Evolutionary conservation across 2,329 filamentous ascomycete genomes (phyloP), one percentile per base, ranked within the genome.

Genomic region (Aspergillus flavus): DNA sequence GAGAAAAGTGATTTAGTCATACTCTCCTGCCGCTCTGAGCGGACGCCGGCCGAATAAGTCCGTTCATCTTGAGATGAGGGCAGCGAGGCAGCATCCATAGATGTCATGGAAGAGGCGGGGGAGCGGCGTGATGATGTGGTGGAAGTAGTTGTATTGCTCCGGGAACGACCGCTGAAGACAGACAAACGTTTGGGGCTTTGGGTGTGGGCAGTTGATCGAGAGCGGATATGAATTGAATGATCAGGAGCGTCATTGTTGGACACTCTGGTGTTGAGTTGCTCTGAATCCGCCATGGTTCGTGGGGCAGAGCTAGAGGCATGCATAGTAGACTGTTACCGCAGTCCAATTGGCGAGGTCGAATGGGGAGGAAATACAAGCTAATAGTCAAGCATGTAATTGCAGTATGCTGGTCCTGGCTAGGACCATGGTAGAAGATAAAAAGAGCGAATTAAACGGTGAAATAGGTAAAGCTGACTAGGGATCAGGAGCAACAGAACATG

Each of bases 121-220:
- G 82, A 83, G 50, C 76, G 80, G 63, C 73, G 75, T 21, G 76
- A 77, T 23, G 83, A 82, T 48, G 82, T 65, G 67, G 79, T 81
- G 1, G 85, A 84, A 11, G 84, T 87, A 64, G 81, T 83, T 28
- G 82, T 83, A 46, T 80, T 80, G 65, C 77, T 80, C 64, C 78
- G 70, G 9, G 78, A 78, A 21, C 78, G 78, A 41, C 75, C 73
- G 58, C 72, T 71, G 41, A 80, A 79, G 60, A 80, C 75, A 0
- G 78, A 80, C 14, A 78, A 61, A 34, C 78, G 75, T 67, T 75
- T 79, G 23, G 78, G 78, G 61, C 73, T 79, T 21, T 77, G 70
- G 14, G 75, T 65, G 63, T 75, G 72, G 28, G 74, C 76, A 39
- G 69, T 76, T 11, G 77, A 78, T 50, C 73, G 71, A 19, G 76